Base-by-base conservation (phyloP, 495 filamentous ascomycete species). In the Durotheca rogersii region DNA sequence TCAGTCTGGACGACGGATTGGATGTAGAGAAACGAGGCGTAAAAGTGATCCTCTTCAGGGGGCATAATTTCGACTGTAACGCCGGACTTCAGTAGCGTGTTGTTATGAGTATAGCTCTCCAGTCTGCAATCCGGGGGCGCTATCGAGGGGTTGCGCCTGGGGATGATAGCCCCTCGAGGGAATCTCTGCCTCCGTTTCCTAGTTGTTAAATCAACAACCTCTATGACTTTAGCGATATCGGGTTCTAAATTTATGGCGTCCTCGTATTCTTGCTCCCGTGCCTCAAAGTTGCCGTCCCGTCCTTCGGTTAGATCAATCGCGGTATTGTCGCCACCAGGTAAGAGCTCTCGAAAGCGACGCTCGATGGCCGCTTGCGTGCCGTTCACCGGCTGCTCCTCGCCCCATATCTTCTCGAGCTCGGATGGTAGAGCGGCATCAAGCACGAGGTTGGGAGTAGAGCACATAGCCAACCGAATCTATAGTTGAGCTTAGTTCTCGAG, bases 1-100 rank as follows among this genome's bases (percentile, higher is more conserved):
- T 59, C 60, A 7, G 37, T 46, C 14, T 48, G 20, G 5, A 75
- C 47, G 33, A 79, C 69, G 15, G 60, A 14, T 20, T 66, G 58
- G 30, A 80, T 67, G n/a, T 54, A 48, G 15, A 79, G 50, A 34
- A 79, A 80, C 4, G 66, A 46, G 12, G 60, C 60, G 15, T 27
- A 4, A 9, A 27, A 27, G 9, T 67, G 51, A 14, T 45, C 48
- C 1, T 55, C 37, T 16, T 32, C n/a, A 4, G 40, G 31, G 9
- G 60, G 52, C 35, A 51, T 14, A 21, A 74, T 58, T 36, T 75
- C 70, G 2, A 75, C 65, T 5, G 62, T 69, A 10, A 47, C 59
- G 1, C 62, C 65, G 2, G 47, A 54, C 12, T 47, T 47, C 2
- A 76, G 41, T 11, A 29, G 45, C 1, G 56, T 48, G 7, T 43